Evolutionary conservation across 2,329 filamentous ascomycete genomes (phyloP).

Genomic region (Orbilia quercus): DNA sequence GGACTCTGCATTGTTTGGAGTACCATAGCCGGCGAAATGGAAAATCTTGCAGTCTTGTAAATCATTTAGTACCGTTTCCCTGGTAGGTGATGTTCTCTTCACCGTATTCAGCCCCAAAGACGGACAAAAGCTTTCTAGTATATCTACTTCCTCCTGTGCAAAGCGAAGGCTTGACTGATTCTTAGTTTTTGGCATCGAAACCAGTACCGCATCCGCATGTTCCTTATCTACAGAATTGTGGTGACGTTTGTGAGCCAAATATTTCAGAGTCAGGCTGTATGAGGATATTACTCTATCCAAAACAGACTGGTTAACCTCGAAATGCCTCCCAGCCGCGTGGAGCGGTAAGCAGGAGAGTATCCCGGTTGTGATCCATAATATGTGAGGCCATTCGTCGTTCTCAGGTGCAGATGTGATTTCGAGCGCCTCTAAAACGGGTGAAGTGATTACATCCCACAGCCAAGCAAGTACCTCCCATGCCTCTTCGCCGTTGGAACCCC

Average conservation of each 20-base stretch:
- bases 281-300: constrained; percentile 64
- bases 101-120: constrained; percentile 11
- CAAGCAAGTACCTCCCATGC: constrained; percentile 59
- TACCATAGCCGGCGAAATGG: constrained; percentile 65
- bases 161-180: constrained; percentile 5
- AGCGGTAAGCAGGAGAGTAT: constrained; percentile 61
- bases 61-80: constrained; percentile 58
- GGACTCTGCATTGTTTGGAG: constrained; percentile 60
- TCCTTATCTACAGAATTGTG: too few species aligned
- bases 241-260: too few species aligned
- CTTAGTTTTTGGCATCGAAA: constrained; percentile 61
- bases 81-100: not conserved
- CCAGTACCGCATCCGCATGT: constrained; percentile 54
- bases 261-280: too few species aligned
- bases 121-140: not conserved
- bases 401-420: constrained; percentile 57
- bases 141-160: constrained; percentile 3
- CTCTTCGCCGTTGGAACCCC: constrained; percentile 7
- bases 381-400: constrained; percentile 57
- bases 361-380: constrained; percentile 63
- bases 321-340: constrained; percentile 62
- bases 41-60: constrained; percentile 62
- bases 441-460: constrained; percentile 61
- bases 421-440: constrained; percentile 60
- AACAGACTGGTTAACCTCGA: constrained; percentile 58